Evolutionary conservation across 2,329 filamentous ascomycete genomes (phyloP).

Genomic region (Trichoderma sp.): DNA sequence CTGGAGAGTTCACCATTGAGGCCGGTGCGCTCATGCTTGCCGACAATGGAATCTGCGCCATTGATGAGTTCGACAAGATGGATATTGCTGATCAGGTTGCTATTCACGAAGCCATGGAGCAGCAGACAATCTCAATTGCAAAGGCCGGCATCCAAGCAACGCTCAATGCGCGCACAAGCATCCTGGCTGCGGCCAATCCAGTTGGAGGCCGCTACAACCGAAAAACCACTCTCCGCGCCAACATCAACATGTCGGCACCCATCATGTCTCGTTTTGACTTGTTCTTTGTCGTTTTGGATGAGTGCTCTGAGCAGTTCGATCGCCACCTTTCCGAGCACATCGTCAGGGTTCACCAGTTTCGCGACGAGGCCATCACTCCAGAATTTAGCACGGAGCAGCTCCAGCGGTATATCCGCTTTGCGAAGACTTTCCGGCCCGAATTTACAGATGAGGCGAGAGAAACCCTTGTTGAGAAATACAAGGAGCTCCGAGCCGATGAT

Average conservation of each 20-base stretch:
- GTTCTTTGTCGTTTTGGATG: constrained; percentile 96
- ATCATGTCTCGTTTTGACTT: constrained; percentile 99
- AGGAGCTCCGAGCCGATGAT: constrained; percentile 89
- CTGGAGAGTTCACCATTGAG: constrained; percentile 97
- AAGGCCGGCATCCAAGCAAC: constrained; percentile 98
- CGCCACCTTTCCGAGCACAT: constrained; percentile 92
- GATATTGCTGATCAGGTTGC: constrained; percentile 95
- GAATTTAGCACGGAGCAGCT: constrained; percentile 96
- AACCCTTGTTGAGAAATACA: constrained; percentile 87
- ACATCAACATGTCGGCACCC: constrained; percentile 97
- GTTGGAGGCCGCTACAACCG: constrained; percentile 96
- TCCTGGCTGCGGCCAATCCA: constrained; percentile 93
- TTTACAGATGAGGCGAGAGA: constrained; percentile 86
- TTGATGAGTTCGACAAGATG: constrained; percentile 99
- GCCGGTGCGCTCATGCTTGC: constrained; percentile 97
- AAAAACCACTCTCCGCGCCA: constrained; percentile 86
- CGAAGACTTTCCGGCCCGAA: constrained; percentile 86
- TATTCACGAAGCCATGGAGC: constrained; percentile 99
- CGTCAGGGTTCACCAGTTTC: constrained; percentile 86
- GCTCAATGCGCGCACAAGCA: constrained; percentile 90
- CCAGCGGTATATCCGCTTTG: constrained; percentile 96
- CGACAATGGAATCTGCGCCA: constrained; percentile 94
- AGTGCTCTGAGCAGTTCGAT: constrained; percentile 90
- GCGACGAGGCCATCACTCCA: constrained; percentile 85
- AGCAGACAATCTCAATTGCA: constrained; percentile 98